Evolutionary conservation across 2,329 filamentous ascomycete genomes (phyloP).

Genomic region (Trichophyton mentagrophytes): DNA sequence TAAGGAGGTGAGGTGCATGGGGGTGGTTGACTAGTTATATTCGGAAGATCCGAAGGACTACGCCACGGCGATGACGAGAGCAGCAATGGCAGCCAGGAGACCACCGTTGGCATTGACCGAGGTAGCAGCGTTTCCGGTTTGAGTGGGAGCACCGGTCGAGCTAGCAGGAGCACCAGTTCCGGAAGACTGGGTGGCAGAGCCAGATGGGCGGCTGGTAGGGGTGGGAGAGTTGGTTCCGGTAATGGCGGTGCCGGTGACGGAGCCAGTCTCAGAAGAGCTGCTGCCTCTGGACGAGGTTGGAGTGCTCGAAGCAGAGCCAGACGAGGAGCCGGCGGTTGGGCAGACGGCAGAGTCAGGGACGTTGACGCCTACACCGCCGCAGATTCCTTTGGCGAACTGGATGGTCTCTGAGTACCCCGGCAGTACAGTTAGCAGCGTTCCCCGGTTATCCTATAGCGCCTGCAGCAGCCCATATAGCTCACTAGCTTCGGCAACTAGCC

Average conservation of each 20-base stretch:
- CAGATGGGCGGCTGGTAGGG: conserved; percentile 11
- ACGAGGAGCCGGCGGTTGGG: conserved; percentile 5
- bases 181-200: not conserved
- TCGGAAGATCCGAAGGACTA: not conserved
- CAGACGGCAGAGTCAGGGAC: conserved; percentile 25
- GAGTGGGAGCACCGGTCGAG: not conserved
- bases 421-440: not conserved
- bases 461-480: no score
- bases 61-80: conserved; percentile 9
- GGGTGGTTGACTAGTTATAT: not conserved
- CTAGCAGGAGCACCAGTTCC: not conserved
- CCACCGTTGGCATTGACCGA: conserved; percentile 14
- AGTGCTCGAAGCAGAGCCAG: conserved; percentile 9
- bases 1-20: not conserved
- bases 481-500: no score
- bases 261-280: conserved; percentile 8
- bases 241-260: conserved; percentile 8
- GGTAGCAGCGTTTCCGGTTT: conserved; percentile 15
- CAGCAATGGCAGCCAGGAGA: conserved; percentile 10
- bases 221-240: conserved; percentile 18
- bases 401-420: conserved; percentile 20
- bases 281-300: conserved; percentile 7
- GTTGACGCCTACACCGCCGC: conserved; percentile 26
- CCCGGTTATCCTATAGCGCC: no score
- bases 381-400: conserved; percentile 27